phyloP scores from a whole-genome alignment of 169 alveolate genomes.

The Plasmodium gonderi region DNA sequence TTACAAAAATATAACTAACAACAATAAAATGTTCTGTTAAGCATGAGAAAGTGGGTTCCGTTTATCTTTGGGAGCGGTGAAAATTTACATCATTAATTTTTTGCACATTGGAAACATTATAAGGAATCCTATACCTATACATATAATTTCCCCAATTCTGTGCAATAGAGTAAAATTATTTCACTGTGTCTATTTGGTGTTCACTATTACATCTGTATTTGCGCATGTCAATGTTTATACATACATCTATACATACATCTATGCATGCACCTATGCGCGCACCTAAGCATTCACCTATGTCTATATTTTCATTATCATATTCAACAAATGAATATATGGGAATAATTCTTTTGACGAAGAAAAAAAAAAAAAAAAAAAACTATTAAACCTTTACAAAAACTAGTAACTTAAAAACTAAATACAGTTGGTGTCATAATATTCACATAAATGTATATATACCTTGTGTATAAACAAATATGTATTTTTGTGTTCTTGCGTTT shows the following conservation, averaged over 20 bases:
- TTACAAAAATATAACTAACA: neutral
- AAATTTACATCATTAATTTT: constrained; percentile 35
- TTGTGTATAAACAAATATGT: neutral
- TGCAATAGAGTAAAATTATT: too few relatives aligned
- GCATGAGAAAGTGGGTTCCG: neutral
- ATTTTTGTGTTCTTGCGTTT: neutral
- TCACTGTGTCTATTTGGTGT: constrained; percentile 4
- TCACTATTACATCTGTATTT: neutral
- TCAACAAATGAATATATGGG: neutral
- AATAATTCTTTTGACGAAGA: neutral
- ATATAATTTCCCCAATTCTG: too few relatives aligned
- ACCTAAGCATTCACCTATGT: neutral
- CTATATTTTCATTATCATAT: constrained; percentile 14
- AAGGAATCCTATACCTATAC: too few relatives aligned
- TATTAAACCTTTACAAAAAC: constrained; percentile 31
- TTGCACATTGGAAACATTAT: neutral
- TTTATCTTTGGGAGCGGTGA: neutral
- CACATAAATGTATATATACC: neutral
- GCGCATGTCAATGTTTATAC: neutral
- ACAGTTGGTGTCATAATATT: neutral
- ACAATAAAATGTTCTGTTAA: neutral
- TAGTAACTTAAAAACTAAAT: constrained; percentile 30
- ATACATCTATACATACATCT: neutral
- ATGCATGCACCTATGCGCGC: neutral
- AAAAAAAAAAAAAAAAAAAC: constrained; percentile 19